Percentiles rank a stretch among this genome's conserved stretches.
Conservation (phyloP, 371 early-diverging fungal species). For the Blyttiomyces sp. region DNA sequence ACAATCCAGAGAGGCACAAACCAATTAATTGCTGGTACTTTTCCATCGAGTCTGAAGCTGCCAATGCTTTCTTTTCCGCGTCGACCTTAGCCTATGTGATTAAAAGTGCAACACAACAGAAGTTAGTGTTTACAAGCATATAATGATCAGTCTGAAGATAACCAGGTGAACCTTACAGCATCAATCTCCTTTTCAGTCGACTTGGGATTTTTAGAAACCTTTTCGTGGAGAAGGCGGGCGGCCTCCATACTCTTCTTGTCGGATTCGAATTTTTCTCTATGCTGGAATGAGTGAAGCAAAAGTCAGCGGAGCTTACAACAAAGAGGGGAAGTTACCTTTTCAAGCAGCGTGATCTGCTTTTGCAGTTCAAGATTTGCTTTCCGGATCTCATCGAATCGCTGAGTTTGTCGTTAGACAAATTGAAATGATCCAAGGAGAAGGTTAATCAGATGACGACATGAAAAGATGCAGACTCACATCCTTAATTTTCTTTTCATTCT, state of each 20-base stretch:
- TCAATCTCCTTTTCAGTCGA: slow-evolving; percentile 37
- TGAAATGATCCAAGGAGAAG: not conserved
- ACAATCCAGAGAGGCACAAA: too few species aligned
- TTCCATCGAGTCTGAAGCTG: slow-evolving; percentile 27
- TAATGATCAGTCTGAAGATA: not conserved
- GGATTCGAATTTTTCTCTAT: slow-evolving; percentile 32
- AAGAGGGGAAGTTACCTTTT: slow-evolving; percentile 26
- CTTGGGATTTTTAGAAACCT: slow-evolving; percentile 30
- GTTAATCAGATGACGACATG: not conserved
- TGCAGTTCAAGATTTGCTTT: slow-evolving; percentile 31
- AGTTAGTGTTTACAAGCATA: too few species aligned
- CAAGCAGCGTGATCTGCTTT: slow-evolving; percentile 27
- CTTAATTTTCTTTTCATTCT: slow-evolving; percentile 35
- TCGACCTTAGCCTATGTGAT: slow-evolving; percentile 25
- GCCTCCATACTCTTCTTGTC: slow-evolving; percentile 36
- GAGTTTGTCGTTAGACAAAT: not conserved
- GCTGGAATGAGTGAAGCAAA: slow-evolving; percentile 15
- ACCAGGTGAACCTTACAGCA: slow-evolving; percentile 5
- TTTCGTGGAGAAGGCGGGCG: slow-evolving; percentile 23
- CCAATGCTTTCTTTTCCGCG: slow-evolving; percentile 33
- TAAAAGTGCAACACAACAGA: not conserved
- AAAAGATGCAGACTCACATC: slow-evolving; percentile 21
- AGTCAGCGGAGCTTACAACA: too few species aligned
- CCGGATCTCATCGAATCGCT: slow-evolving; percentile 43
- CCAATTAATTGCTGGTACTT: slow-evolving; percentile 36